Evolutionary conservation across 139 green algal genomes (phyloP), one percentile per base, ranked within the genome.

Genomic region (Chlorella sp.): DNA sequence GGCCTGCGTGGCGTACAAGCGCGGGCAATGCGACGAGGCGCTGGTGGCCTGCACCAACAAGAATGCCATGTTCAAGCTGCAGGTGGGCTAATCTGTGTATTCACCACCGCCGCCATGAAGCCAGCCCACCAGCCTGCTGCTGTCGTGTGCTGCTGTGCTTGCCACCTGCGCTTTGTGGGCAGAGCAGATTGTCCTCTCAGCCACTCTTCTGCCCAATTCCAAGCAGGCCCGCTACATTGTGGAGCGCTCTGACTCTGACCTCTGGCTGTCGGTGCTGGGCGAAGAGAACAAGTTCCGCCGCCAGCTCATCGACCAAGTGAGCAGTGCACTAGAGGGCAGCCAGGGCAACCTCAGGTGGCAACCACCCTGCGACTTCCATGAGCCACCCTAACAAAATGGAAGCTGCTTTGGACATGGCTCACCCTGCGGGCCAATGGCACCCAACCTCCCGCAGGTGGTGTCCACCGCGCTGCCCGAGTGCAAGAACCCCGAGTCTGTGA

Each of bases 401-500:
- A n/a, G n/a, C n/a, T n/a, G n/a, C n/a, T n/a, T n/a, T n/a, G n/a
- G n/a, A n/a, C n/a, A n/a, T n/a, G n/a, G n/a, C n/a, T n/a, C n/a
- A n/a, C n/a, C n/a, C n/a, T n/a, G n/a, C n/a, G n/a, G n/a, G n/a
- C n/a, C n/a, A n/a, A n/a, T n/a, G n/a, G n/a, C n/a, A n/a, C n/a
- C n/a, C n/a, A n/a, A 3, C 55, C 56, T 32, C 9, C 57, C 30
- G 71, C 95, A 98, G 94, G 96, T 99, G 15, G 96, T 99, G 6
- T 96, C 91, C 78, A 99, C 97, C 0, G 97, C 97, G 23, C 95
- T 99, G 85, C 97, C 97, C 11, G 97, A 99, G 93, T 96, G 91
- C 88, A 96, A 96, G 88, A 98, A 99, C 94, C 97, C 97, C 20
- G 97, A 99, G 93, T 94, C 98, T 88, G 97, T 99, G 74, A 97